phyloP scores from a whole-genome alignment of 192 early-diverging fungal species.

The Dissophora ornata region DNA sequence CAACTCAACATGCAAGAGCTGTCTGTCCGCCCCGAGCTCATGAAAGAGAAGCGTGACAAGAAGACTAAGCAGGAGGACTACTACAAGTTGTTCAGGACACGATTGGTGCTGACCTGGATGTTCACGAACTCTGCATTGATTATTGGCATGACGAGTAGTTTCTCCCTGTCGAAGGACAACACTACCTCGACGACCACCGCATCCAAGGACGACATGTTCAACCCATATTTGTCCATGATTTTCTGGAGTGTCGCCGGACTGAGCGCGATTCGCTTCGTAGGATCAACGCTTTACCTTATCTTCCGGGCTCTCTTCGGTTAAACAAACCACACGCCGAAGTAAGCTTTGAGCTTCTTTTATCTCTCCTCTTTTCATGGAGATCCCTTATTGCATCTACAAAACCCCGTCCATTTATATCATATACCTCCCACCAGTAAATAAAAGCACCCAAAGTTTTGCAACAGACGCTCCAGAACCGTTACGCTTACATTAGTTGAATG shows the following conservation, averaged over 20 bases:
- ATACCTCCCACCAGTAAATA: no score
- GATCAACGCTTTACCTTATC: constrained; percentile 78
- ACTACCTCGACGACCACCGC: not conserved
- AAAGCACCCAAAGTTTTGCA: no score
- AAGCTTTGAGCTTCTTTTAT: no score
- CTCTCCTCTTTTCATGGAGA: no score
- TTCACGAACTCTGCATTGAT: constrained; percentile 83
- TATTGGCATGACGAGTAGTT: constrained; percentile 72
- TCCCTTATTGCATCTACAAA: no score
- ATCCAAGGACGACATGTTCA: constrained; percentile 61
- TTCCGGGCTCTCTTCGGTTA: constrained; percentile 70
- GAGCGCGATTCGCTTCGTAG: constrained; percentile 79
- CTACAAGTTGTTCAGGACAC: constrained; percentile 89
- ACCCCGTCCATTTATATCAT: no score
- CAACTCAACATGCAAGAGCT: constrained; percentile 79
- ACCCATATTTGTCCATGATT: constrained; percentile 84
- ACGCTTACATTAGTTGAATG: no score
- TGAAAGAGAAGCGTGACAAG: constrained; percentile 77
- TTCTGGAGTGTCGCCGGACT: constrained; percentile 87
- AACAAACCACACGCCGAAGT: no score
- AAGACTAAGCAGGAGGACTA: constrained; percentile 89
- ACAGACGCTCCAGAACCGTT: no score
- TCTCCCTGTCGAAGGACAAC: not conserved
- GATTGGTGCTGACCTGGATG: constrained; percentile 86
- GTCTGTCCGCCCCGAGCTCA: constrained; percentile 49